Conservation (phyloP, 352 stramenopile species). For the Phytophthora capsici region DNA sequence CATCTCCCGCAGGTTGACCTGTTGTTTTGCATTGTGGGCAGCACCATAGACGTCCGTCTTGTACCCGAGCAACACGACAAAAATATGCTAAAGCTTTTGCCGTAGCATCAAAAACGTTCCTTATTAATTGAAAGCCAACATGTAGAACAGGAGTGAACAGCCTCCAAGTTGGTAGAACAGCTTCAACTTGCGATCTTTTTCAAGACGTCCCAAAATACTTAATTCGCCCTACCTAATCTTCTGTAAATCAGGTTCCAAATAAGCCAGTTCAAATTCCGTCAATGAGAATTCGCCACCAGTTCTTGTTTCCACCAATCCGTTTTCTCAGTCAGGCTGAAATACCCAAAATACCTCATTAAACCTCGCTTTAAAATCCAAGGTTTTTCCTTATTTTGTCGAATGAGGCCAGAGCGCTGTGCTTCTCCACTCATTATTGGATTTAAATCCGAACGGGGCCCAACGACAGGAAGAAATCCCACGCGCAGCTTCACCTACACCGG, state of each 20-base stretch:
- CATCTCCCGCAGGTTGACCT: too few species aligned
- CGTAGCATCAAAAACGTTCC: too few species aligned
- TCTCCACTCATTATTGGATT: constrained; percentile 68
- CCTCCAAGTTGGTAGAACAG: too few species aligned
- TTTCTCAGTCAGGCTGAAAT: background rate
- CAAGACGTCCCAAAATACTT: background rate
- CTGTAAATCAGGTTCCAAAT: constrained; percentile 8
- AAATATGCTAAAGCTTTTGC: too few species aligned
- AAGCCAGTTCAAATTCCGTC: constrained; percentile 55
- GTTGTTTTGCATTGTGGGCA: too few species aligned
- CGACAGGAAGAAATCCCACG: constrained; percentile 75
- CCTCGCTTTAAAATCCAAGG: constrained; percentile 7
- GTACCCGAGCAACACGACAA: too few species aligned
- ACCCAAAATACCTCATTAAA: constrained; percentile 12
- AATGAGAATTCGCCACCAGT: constrained; percentile 29
- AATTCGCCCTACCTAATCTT: background rate
- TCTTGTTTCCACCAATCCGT: constrained; percentile 46
- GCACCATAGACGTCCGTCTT: too few species aligned
- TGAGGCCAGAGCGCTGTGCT: constrained; percentile 24
- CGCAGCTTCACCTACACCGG: constrained; percentile 17
- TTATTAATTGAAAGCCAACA: too few species aligned
- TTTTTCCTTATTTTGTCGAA: constrained; percentile 57
- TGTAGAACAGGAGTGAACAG: too few species aligned
- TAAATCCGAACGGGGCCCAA: constrained; percentile 57
- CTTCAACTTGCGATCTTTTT: constrained; percentile 6